Base-by-base conservation (phyloP, 2,329 filamentous ascomycete genomes). In the Blastomyces parvus region DNA sequence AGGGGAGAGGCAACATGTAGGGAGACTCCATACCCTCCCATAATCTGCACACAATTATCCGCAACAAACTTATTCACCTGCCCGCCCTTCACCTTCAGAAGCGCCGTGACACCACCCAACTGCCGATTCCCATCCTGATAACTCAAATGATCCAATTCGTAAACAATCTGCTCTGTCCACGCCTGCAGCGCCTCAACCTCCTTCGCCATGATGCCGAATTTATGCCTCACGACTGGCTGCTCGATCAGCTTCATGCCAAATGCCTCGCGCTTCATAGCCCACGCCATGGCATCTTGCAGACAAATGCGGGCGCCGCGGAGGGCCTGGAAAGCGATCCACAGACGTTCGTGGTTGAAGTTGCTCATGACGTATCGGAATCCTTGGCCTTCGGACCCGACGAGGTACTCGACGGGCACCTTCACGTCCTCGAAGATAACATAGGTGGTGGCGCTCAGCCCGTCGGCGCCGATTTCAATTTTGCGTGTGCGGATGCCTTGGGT, bases 311-410 rank as follows among this genome's bases (percentile, higher is more conserved):
- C 85, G 75, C 83, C 81, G 60, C 88, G 86, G 64, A 87, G 81
- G 3, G 86, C 84, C 60, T 78, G 85, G 68, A 84, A 86, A 63
- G 81, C 80, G 88, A 92, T 90, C 77, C 83, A 87, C 82, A 88
- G 91, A 40, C 89, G 83, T 78, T 91, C 89, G 77, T 94, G 89
- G 81, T 94, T 94, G 79, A 95, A 95, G 78, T 95, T 95, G 77
- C 84, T 86, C 72, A 94, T 82, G 71, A 95, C 90, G 38, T 94
- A 89, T 66, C 87, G 83, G 71, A 95, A 92, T 7, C 91, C 91
- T 78, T 93, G 89, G 80, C 94, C 85, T 77, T 95, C 90, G 72
- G 89, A 80, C 65, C 91, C 91, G 6, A 96, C 79, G 19, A 95
- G 79, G 74, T 94, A 87, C 72, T 86, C 83, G 0, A 85, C 87